Evolutionary conservation across 1,139 yeast species (phyloP).

Genomic region (Debaryomyces sp.): DNA sequence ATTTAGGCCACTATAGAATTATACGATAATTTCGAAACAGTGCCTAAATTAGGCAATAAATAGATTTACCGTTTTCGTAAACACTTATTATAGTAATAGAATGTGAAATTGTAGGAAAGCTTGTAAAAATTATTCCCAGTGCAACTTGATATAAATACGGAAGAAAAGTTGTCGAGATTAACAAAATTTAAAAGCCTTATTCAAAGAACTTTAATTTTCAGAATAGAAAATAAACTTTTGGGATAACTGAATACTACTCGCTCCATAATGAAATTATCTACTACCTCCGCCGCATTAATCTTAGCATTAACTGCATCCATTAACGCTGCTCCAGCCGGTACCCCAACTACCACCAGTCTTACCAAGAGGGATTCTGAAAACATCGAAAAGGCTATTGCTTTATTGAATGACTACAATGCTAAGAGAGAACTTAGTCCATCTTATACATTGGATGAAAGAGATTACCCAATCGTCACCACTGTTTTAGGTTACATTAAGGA

Average conservation of each 20-base stretch:
- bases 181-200: not conserved
- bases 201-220: not conserved
- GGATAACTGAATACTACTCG: not conserved
- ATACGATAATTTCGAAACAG: not conserved
- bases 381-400: conserved; percentile 31
- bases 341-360: conserved; percentile 21
- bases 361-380: conserved; percentile 35
- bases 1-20: not conserved
- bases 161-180: not conserved
- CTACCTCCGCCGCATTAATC: conserved; percentile 33
- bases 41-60: conserved; percentile 5
- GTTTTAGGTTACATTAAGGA: conserved; percentile 41
- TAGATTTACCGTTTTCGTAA: not conserved
- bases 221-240: not conserved
- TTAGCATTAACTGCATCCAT: conserved; percentile 36
- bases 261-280: conserved; percentile 33
- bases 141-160: not conserved
- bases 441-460: conserved; percentile 39
- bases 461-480: conserved; percentile 45
- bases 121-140: not conserved
- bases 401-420: conserved; percentile 29
- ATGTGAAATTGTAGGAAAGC: not conserved
- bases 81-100: conserved; percentile 3
- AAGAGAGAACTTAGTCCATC: conserved; percentile 33
- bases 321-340: conserved; percentile 38